Percentiles rank a stretch among this genome's conserved stretches.
phyloP scores from a whole-genome alignment of 306 rosid genomes.

The Senna siamea region DNA sequence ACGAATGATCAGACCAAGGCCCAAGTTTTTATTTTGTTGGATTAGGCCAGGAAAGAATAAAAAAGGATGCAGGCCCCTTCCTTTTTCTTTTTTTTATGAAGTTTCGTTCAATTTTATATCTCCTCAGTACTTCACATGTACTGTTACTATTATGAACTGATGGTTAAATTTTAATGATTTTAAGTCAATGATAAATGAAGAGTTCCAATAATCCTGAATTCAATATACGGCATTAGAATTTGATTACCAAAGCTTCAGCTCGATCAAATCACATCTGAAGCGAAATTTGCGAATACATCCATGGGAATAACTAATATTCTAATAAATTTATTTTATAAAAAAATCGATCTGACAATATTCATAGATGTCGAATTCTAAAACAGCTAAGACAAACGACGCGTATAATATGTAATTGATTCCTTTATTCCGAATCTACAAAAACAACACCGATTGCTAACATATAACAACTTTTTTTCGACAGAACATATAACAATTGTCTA shows the following conservation, averaged over 20 bases:
- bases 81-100: too few species aligned
- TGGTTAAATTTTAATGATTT: background rate
- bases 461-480: background rate
- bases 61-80: too few species aligned
- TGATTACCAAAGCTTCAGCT: background rate
- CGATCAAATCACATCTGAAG: background rate
- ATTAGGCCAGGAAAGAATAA: background rate
- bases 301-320: background rate
- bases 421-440: slow-evolving; percentile 37
- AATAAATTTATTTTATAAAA: background rate
- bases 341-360: slow-evolving; percentile 1
- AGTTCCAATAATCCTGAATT: background rate
- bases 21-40: background rate
- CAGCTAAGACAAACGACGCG: background rate
- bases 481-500: slow-evolving; percentile 27
- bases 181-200: background rate
- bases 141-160: too few species aligned
- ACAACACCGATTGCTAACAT: slow-evolving; percentile 22
- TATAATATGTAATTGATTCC: slow-evolving; percentile 25
- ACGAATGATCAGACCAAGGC: background rate
- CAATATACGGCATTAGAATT: background rate
- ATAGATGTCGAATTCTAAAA: background rate
- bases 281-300: background rate
- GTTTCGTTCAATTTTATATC: too few species aligned
- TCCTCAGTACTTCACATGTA: too few species aligned